Evolutionary conservation across 495 filamentous ascomycete species (phyloP).

Genomic region (Patellaria atrata): DNA sequence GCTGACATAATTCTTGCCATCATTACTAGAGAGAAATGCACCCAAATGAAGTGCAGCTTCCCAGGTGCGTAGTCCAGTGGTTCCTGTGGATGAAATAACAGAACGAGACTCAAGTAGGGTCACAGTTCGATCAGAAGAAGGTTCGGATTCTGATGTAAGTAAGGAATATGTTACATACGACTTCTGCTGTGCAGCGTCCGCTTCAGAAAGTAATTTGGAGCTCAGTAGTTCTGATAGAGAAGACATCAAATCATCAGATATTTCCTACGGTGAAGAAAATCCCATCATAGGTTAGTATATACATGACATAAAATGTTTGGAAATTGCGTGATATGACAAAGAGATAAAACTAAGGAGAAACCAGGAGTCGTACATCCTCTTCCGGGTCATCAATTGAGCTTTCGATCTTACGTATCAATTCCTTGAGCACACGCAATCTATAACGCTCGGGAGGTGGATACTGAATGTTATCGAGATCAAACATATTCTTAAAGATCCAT

Average conservation of each 20-base stretch:
- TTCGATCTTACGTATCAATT: slow-evolving; percentile 51
- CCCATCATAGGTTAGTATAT: slow-evolving; percentile 16
- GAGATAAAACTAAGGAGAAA: background rate
- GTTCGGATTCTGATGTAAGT: slow-evolving; percentile 1
- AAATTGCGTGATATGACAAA: background rate
- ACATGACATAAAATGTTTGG: background rate
- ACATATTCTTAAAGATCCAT: slow-evolving; percentile 47
- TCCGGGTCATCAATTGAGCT: slow-evolving; percentile 58
- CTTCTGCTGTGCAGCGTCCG: slow-evolving; percentile 53
- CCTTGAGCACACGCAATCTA: slow-evolving; percentile 55
- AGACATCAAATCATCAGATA: slow-evolving; percentile 57
- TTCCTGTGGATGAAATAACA: slow-evolving; percentile 59
- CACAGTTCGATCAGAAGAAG: slow-evolving; percentile 24
- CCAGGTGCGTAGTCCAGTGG: slow-evolving; percentile 84
- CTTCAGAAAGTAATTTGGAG: slow-evolving; percentile 43
- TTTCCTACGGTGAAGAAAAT: slow-evolving; percentile 40
- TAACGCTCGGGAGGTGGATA: slow-evolving; percentile 51
- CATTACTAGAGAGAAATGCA: slow-evolving; percentile 40
- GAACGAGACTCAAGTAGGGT: slow-evolving; percentile 57
- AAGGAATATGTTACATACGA: slow-evolving; percentile 53
- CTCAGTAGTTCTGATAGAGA: slow-evolving; percentile 44
- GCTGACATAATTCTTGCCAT: slow-evolving; percentile 32
- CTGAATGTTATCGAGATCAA: slow-evolving; percentile 36
- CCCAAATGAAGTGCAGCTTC: slow-evolving; percentile 81
- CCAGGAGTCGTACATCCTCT: slow-evolving; percentile 54